These are phyloP conservation scores for Aquilaria agallochum DNA, from an alignment of 441 rosid species.

Conservation along the genomic window DNA sequence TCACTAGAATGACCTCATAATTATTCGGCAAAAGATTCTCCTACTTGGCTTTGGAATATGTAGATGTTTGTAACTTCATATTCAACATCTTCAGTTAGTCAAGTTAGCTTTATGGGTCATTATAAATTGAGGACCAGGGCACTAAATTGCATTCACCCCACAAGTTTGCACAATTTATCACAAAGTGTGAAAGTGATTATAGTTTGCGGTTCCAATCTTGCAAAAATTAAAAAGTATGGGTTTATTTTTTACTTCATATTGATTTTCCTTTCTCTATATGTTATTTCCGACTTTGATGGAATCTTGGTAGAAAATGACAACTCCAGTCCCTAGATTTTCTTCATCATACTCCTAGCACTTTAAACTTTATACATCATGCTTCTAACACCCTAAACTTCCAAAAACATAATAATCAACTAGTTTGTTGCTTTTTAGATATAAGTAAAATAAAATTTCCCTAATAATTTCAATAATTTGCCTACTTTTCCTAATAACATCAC, in stretches of 20 bases:
- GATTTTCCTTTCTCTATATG: too few species aligned
- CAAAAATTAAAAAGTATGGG: slow-evolving; percentile 45
- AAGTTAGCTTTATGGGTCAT: slow-evolving; percentile 1
- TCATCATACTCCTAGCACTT: too few species aligned
- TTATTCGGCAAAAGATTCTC: slow-evolving; percentile 5
- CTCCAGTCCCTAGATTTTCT: too few species aligned
- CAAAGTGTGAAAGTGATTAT: slow-evolving; percentile 67
- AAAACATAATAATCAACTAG: too few species aligned
- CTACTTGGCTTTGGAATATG: slow-evolving; percentile 5
- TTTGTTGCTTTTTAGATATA: too few species aligned
- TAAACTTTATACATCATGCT: too few species aligned
- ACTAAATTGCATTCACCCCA: slow-evolving; percentile 64
- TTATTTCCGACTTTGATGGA: too few species aligned
- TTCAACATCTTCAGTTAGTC: not conserved
- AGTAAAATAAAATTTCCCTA: too few species aligned
- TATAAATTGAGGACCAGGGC: slow-evolving; percentile 1
- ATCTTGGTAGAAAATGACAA: too few species aligned
- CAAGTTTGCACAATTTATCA: slow-evolving; percentile 64
- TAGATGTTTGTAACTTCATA: slow-evolving; percentile 4
- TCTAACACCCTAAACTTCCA: too few species aligned
- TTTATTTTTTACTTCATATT: too few species aligned
- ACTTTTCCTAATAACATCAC: slow-evolving; percentile 21
- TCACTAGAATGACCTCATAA: slow-evolving; percentile 8
- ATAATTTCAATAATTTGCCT: too few species aligned
- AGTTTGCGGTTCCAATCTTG: slow-evolving; percentile 86